Evolutionary conservation across 2,329 filamentous ascomycete genomes (phyloP), one percentile per base, ranked within the genome.

Genomic region (Diaporthe sp.): DNA sequence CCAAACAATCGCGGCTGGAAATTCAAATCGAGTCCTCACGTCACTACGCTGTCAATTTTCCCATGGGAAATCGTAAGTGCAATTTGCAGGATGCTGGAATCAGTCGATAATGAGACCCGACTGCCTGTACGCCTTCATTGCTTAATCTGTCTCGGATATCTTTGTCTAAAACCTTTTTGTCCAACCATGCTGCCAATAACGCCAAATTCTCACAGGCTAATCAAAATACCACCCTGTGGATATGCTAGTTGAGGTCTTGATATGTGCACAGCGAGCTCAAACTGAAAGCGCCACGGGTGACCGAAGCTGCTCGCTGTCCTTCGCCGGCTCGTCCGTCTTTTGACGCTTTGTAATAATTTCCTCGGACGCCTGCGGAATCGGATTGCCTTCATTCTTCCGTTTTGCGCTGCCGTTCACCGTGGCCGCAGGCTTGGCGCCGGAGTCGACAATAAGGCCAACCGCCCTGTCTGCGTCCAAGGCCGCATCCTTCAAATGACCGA

Each of bases 391-490:
- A 7, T 22, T 71, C 47, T 66, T 75, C 38, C 75, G 45, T 47
- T 76, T 76, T 12, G 50, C 35, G 3, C 45, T 71, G 35, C 57
- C 64, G 28, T 55, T 47, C 40, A 47, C 10, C 19, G 40, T 28
- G 47, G 30, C 54, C 47, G 55, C 28, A 12, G 35, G 10, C 50
- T 66, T 67, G 9, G 38, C 54, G 40, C 85, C 85, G 13, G 83
- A 84, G 64, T 89, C 87, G 12, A 87, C 85, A 73, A 89, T 87
- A 72, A 95, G 86, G 22, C 89, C 90, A 19, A 95, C 84, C 42
- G 87, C 86, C 71, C 87, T 82, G 80, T 98, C 96, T 5, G 92
- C 86, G 9, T 90, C 89, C 58, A 86, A 86, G 0, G 96, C 96
- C 75, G 86, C 84, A 42, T 91, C 89, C 28, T 91, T 79, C 58